phyloP scores from a whole-genome alignment of 306 rosid genomes.

The Acacia confusa region DNA sequence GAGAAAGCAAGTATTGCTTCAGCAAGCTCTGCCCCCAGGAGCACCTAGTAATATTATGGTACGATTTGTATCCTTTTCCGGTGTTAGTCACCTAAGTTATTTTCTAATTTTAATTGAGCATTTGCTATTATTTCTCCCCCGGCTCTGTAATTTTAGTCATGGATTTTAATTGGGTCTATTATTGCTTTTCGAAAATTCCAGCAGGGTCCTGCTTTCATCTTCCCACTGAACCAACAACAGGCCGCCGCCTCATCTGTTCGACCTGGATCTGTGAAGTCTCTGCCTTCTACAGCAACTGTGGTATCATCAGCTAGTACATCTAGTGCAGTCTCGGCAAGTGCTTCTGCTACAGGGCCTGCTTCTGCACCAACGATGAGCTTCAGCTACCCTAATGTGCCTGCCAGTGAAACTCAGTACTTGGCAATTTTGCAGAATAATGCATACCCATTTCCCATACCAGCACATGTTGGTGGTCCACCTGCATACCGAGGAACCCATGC shows the following conservation, averaged over 20 bases:
- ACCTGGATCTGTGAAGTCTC: conserved; percentile 76
- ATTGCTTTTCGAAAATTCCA: conserved; percentile 34
- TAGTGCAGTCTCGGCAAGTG: conserved; percentile 41
- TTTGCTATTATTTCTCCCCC: not conserved
- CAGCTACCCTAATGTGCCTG: conserved; percentile 78
- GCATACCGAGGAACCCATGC: conserved; percentile 81
- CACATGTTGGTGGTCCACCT: conserved; percentile 86
- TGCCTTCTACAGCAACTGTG: conserved; percentile 53
- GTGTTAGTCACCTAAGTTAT: not conserved
- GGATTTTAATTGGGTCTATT: not conserved
- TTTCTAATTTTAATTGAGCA: not conserved
- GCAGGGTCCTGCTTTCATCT: conserved; percentile 90
- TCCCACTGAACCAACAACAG: conserved; percentile 91
- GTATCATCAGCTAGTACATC: conserved; percentile 41
- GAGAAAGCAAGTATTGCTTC: conserved; percentile 81
- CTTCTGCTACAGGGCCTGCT: conserved; percentile 46
- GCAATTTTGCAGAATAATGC: conserved; percentile 87
- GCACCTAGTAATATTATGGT: conserved; percentile 88
- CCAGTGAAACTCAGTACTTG: conserved; percentile 80
- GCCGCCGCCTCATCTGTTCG: conserved; percentile 56
- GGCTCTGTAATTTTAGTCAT: not conserved
- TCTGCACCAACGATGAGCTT: conserved; percentile 78
- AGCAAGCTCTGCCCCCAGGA: conserved; percentile 82
- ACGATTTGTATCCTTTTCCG: conserved; percentile 9
- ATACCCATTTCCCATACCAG: conserved; percentile 82